These are phyloP conservation scores for Crithidia expoeki DNA, from an alignment of 208 protist genomes.

Conservation along the genomic window DNA sequence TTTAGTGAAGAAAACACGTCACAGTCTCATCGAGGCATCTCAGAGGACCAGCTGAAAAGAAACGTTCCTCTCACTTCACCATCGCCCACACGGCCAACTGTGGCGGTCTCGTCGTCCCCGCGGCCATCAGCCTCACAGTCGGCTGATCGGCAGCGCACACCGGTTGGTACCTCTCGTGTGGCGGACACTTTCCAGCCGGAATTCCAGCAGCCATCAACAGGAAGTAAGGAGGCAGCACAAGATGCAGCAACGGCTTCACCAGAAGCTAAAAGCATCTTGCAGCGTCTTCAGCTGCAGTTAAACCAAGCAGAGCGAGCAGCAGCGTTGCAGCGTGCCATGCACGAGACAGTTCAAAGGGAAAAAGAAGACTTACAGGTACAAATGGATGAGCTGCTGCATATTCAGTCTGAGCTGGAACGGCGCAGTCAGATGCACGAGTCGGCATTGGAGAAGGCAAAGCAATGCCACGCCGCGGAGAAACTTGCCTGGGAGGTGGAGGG, in stretches of 20 bases:
- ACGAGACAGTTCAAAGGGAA: not conserved
- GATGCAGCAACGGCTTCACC: not conserved
- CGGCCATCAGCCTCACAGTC: not conserved
- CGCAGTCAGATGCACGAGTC: constrained; percentile 23
- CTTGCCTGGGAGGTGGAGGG: constrained; percentile 5
- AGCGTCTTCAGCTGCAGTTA: constrained; percentile 6
- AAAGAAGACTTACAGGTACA: constrained; percentile 20
- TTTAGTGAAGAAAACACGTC: no score
- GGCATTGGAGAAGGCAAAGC: not conserved
- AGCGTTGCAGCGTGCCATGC: not conserved
- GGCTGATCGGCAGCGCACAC: not conserved
- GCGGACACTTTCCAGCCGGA: no score
- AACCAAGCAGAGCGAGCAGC: constrained; percentile 5
- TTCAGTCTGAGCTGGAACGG: constrained; percentile 29
- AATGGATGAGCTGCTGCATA: constrained; percentile 22
- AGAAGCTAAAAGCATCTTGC: not conserved
- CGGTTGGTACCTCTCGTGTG: not conserved
- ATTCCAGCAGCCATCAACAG: not conserved
- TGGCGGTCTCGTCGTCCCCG: not conserved
- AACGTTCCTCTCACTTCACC: not conserved
- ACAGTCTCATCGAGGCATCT: no score
- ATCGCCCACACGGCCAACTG: constrained; percentile 1
- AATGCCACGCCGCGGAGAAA: constrained; percentile 13
- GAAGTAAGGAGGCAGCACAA: not conserved
- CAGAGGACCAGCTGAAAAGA: not conserved